Base-by-base conservation (phyloP, 257 asterid genomes). In the Plectranthus barbatus region DNA sequence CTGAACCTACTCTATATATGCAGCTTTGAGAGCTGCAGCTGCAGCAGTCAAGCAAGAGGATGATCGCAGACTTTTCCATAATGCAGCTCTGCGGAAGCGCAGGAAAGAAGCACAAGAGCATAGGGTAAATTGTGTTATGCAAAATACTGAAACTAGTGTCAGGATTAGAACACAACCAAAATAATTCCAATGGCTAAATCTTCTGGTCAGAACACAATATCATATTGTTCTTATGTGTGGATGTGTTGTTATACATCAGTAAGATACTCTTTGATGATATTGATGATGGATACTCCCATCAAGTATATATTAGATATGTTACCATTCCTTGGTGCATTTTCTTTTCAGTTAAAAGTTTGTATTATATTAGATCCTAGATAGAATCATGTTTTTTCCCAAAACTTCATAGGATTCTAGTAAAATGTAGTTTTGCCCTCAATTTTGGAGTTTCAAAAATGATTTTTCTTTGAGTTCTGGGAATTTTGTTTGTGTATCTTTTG, bases 11-110 rank as follows among this genome's bases (percentile, higher is more conserved):
- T n/a, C n/a, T 72, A 56, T 62, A 34, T 71, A 24, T 47, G 8
- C 87, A 92, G 99, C 88, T 44, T 74, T 92, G 72, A 82, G 97
- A 85, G 97, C 97, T 62, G 99, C 94, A 20, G 95, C 99, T 51
- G 76, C 76, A 18, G 97, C 99, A 44, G 96, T 89, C 76, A 92
- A 79, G 85, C 95, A 81, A 67, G 96, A 86, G 81, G 99, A 92
- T 78, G 96, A 92, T 41, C 89, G 91, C 68, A 84, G 99, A 72
- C 83, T 89, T 33, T 92, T 86, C 79, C 97, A 89, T 71, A 86
- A 85, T 76, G 90, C 94, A 54, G 71, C 95, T 50, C 91, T 77
- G 45, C 79, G 97, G 67, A 92, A 92, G 79, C 95, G 97, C 70
- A 68, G 96, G 85, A 92, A 89, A 77, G 97, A 89, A 73, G 93